A percentile compares a stretch with the other conserved stretches of the same genome.
Evolutionary conservation across 1,139 yeast genomes (phyloP).

Genomic region (Suhomyces coccinellae): DNA sequence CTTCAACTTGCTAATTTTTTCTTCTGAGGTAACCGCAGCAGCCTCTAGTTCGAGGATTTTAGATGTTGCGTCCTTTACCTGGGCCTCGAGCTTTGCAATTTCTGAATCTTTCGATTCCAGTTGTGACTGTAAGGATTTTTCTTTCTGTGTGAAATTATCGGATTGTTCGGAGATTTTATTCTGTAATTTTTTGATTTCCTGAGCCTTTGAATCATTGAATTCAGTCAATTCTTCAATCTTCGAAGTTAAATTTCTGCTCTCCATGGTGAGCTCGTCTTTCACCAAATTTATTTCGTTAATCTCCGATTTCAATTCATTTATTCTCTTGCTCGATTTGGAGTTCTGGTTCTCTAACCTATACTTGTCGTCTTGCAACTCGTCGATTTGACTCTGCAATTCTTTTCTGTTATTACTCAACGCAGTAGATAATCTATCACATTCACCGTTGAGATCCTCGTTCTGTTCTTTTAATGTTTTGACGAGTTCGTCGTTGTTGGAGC

Average conservation of each 20-base stretch:
- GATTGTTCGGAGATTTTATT: constrained; percentile 3
- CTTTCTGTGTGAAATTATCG: constrained; percentile 10
- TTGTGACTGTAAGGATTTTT: neutral
- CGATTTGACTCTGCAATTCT: constrained; percentile 46
- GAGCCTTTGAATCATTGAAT: constrained; percentile 1
- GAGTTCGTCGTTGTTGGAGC: constrained; percentile 13
- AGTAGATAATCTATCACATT: constrained; percentile 61
- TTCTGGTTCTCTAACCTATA: constrained; percentile 44
- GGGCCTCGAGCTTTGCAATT: constrained; percentile 7
- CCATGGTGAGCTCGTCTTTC: constrained; percentile 49
- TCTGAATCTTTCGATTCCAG: constrained; percentile 9
- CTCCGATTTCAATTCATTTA: constrained; percentile 42
- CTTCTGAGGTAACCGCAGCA: constrained; percentile 18
- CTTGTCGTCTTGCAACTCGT: constrained; percentile 46
- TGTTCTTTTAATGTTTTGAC: constrained; percentile 47
- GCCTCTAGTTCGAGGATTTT: constrained; percentile 16
- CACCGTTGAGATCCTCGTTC: constrained; percentile 56
- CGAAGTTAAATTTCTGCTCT: constrained; percentile 40
- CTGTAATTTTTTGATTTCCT: constrained; percentile 14
- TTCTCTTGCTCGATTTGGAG: constrained; percentile 32
- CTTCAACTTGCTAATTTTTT: constrained; percentile 9
- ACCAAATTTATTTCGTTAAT: constrained; percentile 49
- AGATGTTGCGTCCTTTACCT: neutral
- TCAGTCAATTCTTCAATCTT: constrained; percentile 51
- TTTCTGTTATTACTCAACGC: constrained; percentile 49